Evolutionary conservation across 2,329 filamentous ascomycete genomes (phyloP).

Genomic region (Exophiala spinifera): DNA sequence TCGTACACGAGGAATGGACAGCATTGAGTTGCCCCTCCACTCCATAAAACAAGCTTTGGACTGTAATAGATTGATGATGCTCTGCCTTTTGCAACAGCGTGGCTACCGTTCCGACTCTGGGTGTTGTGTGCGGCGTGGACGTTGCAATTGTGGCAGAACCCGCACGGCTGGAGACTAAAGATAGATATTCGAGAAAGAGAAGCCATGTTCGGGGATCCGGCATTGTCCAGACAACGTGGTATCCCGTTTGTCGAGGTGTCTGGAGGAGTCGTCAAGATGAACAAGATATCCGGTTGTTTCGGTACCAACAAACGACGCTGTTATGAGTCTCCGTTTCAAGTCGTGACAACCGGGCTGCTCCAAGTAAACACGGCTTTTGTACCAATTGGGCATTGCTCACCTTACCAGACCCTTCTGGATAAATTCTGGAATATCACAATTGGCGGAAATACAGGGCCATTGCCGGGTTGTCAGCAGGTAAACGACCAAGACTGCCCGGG

Average conservation of each 20-base stretch:
- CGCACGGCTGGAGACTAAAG: not conserved
- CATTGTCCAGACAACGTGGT: not conserved
- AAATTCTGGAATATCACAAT: too few relatives aligned
- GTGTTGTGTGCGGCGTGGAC: not conserved
- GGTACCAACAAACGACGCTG: too few relatives aligned
- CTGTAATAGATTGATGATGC: not conserved
- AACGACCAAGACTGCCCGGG: too few relatives aligned
- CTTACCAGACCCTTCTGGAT: too few relatives aligned
- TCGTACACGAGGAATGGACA: slow-evolving; percentile 6
- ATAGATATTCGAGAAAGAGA: not conserved
- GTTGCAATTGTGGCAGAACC: not conserved
- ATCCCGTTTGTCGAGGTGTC: not conserved
- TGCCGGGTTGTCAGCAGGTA: too few relatives aligned
- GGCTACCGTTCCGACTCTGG: too few relatives aligned
- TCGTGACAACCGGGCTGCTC: too few relatives aligned
- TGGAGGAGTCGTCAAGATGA: not conserved
- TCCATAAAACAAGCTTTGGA: not conserved
- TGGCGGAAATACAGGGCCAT: too few relatives aligned
- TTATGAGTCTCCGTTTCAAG: too few relatives aligned
- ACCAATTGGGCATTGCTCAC: too few relatives aligned
- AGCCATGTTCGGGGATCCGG: not conserved
- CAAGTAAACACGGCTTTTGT: too few relatives aligned
- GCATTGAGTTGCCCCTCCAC: slow-evolving; percentile 1
- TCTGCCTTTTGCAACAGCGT: not conserved
- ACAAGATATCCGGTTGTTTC: too few relatives aligned